Evolutionary conservation across 1,284 basidiomycete species (phyloP).

Genomic region (Irpex sp.): DNA sequence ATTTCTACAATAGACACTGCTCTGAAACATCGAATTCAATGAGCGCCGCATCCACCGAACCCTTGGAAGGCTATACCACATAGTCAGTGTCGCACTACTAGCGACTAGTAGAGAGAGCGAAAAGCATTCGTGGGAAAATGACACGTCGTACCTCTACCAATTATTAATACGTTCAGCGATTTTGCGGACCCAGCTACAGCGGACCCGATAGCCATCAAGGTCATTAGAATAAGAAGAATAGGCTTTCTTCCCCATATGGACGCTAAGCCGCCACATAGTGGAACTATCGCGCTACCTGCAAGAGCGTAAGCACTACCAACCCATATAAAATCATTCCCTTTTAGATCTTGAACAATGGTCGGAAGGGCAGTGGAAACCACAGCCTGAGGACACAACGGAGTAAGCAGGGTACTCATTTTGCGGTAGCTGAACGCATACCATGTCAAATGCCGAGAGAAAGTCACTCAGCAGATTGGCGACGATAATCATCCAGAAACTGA

Average conservation of each 20-base stretch:
- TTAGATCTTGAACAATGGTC: conserved; percentile 9
- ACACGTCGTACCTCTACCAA: conserved; percentile 7
- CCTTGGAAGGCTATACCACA: conserved; percentile 5
- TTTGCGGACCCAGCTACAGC: conserved; percentile 8
- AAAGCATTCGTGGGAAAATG: neutral
- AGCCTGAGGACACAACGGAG: neutral
- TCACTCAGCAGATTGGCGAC: conserved; percentile 21
- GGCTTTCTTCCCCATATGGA: conserved; percentile 9
- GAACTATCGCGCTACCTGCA: conserved; percentile 8
- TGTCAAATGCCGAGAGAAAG: conserved; percentile 4
- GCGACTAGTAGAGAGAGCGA: too few relatives aligned
- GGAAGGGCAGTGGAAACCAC: conserved; percentile 16
- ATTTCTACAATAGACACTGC: too few relatives aligned
- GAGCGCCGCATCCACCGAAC: conserved; percentile 5
- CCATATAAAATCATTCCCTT: conserved; percentile 13
- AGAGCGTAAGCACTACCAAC: neutral
- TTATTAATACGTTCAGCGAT: conserved; percentile 6
- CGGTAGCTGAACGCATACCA: neutral
- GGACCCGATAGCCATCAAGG: conserved; percentile 8
- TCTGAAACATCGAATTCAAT: too few relatives aligned
- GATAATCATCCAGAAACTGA: conserved; percentile 43
- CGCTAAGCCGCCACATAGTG: conserved; percentile 5
- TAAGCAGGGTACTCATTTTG: too few relatives aligned
- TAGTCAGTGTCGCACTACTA: neutral
- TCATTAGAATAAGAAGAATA: conserved; percentile 1